Percentiles rank a stretch among this genome's conserved stretches.
These are phyloP conservation scores for Hortaea sp. DNA, from an alignment of 2,329 filamentous ascomycete species.

Conservation along the genomic window DNA sequence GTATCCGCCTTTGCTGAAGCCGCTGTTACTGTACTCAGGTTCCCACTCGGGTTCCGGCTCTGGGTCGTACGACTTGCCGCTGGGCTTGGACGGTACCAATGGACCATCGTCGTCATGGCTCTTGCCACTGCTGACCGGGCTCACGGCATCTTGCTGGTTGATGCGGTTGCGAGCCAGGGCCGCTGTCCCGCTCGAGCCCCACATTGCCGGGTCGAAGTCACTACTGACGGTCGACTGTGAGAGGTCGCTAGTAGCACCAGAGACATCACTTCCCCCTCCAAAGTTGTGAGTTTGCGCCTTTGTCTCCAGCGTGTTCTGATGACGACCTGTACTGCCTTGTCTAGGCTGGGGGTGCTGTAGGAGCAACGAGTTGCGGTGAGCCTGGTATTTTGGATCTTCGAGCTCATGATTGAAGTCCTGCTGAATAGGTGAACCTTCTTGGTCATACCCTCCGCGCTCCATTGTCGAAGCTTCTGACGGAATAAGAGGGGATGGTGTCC, in stretches of 20 bases:
- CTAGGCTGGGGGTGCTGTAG: constrained; percentile 71
- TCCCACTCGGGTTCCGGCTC: constrained; percentile 17
- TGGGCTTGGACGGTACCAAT: constrained; percentile 39
- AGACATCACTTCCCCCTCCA: constrained; percentile 29
- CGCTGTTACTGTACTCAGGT: constrained; percentile 25
- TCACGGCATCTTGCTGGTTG: constrained; percentile 14
- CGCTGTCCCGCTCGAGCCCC: constrained; percentile 32
- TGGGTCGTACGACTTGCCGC: constrained; percentile 11
- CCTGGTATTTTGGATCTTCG: constrained; percentile 68
- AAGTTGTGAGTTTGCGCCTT: constrained; percentile 64
- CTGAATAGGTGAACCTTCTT: constrained; percentile 13
- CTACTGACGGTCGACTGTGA: constrained; percentile 22
- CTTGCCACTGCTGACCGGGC: constrained; percentile 24
- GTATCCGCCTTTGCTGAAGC: constrained; percentile 23
- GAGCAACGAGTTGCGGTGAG: constrained; percentile 70
- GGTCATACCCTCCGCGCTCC: constrained; percentile 11
- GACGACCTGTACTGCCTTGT: constrained; percentile 62
- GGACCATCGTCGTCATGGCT: constrained; percentile 49
- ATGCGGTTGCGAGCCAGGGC: constrained; percentile 23
- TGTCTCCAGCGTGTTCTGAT: constrained; percentile 62
- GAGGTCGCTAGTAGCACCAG: constrained; percentile 24
- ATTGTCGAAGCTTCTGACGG: constrained; percentile 39
- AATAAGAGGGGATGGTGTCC: constrained; percentile 43
- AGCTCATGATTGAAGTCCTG: constrained; percentile 20
- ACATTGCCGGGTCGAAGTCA: constrained; percentile 36